Base-by-base conservation (phyloP, 768 basidiomycete species). In the Trametes elegans region DNA sequence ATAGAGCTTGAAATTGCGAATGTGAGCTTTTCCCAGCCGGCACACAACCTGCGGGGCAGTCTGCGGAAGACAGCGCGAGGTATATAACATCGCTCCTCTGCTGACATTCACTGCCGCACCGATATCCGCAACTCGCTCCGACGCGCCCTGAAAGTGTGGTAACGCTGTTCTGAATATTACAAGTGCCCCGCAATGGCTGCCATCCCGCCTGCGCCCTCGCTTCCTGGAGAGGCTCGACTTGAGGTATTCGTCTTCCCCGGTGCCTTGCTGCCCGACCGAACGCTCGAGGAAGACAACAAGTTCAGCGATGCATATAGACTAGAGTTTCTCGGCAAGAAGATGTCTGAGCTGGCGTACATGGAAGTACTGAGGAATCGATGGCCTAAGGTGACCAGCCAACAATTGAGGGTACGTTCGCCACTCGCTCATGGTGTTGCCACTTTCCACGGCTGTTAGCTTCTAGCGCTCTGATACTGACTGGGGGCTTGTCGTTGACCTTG, bases 221-320 rank as follows among this genome's bases (percentile, higher is more conserved):
- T 53, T 0, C 51, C 51, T 13, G 51, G 51, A 11, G 51, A 53
- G 23, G 51, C 51, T 3, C 41, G 34, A 1, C 34, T 53, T 8
- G 51, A 53, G 42, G 16, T 53, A 32, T 53, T 53, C 34, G 51
- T 53, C 16, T 24, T 44, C 24, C 51, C 51, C 2, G 34, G 18
- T 5, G 42, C 21, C 5, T 18, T 44, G 14, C 42, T 35, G 2
- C 26, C 34, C 1, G 38, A 36, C 14, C 51, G 51, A 10, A 26
- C 51, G 9, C 27, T 53, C 6, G 51, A 53, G 31, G 42, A 35
- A 13, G 27, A 45, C 26, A 53, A 53, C 41, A 44, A 38, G 26
- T 53, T 53, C 42, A 53, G 51, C 41, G 42, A 53, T 9, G 35
- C 51, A 7, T 16, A 24, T 5, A 23, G 51, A 16, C 26, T 53